A percentile compares a stretch with the other conserved stretches of the same genome.
Evolutionary conservation across 140 eudicot genomes (phyloP).

Genomic region (Ambrosia hybrid): DNA sequence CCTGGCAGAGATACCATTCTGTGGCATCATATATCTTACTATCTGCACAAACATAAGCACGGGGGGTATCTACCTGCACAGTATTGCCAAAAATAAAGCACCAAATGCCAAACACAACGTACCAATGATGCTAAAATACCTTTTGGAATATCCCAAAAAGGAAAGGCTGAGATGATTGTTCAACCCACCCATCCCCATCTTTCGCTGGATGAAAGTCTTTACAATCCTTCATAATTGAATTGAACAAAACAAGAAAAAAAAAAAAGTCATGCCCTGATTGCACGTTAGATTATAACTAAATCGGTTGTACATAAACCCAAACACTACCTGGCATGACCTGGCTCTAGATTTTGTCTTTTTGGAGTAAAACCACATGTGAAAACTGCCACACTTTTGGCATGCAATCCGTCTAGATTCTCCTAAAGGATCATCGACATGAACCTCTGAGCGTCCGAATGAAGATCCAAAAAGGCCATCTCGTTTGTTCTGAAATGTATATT

Average conservation of each 20-base stretch:
- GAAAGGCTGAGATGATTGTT: slow-evolving; percentile 88
- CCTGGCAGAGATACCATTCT: slow-evolving; percentile 99
- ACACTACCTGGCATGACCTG: slow-evolving; percentile 93
- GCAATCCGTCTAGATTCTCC: slow-evolving; percentile 83
- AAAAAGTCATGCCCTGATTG: neutral
- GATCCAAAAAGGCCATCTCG: slow-evolving; percentile 57
- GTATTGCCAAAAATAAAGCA: neutral
- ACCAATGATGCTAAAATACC: slow-evolving; percentile 42
- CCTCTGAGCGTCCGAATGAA: slow-evolving; percentile 53
- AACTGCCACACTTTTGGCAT: slow-evolving; percentile 79
- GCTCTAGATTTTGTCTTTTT: slow-evolving; percentile 81
- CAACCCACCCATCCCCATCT: slow-evolving; percentile 84
- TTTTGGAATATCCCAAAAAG: slow-evolving; percentile 81
- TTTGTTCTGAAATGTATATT: slow-evolving; percentile 49
- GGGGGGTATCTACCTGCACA: slow-evolving; percentile 80
- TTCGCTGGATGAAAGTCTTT: slow-evolving; percentile 49
- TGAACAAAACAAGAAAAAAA: too few relatives aligned
- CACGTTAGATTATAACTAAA: slow-evolving; percentile 10
- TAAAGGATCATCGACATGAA: slow-evolving; percentile 56
- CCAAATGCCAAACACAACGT: neutral
- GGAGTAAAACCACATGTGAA: slow-evolving; percentile 76
- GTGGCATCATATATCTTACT: slow-evolving; percentile 89
- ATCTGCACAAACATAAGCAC: slow-evolving; percentile 92
- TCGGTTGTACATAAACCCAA: neutral
- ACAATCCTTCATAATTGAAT: slow-evolving; percentile 37